Percentiles rank a stretch among this genome's conserved stretches.
Evolutionary conservation across 495 filamentous ascomycete species (phyloP).

Genomic region (Tuber aestivum): DNA sequence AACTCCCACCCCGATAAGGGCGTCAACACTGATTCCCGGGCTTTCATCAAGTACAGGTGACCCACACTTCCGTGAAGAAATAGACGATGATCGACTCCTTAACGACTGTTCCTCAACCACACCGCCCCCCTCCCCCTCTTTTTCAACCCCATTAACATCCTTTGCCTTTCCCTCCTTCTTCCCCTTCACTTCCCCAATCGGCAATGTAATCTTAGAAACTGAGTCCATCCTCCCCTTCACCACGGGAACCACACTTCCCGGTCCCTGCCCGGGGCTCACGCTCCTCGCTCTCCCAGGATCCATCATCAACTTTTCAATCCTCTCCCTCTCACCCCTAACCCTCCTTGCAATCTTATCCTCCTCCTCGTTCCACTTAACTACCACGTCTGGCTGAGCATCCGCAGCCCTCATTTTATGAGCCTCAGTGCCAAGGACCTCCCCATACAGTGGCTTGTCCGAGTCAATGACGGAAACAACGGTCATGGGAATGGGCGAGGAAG

Average conservation of each 20-base stretch:
- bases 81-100: neutral
- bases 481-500: conserved; percentile 25
- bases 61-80: neutral
- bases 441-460: conserved; percentile 47
- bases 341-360: conserved; percentile 36
- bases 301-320: conserved; percentile 33
- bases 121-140: neutral
- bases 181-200: neutral
- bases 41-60: neutral
- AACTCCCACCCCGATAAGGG: neutral
- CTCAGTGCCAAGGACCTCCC: conserved; percentile 78
- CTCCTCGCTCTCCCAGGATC: conserved; percentile 28
- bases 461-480: conserved; percentile 32
- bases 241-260: neutral
- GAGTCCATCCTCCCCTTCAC: conserved; percentile 5
- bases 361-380: conserved; percentile 46
- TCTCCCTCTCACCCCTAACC: conserved; percentile 32
- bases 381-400: conserved; percentile 76
- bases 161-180: neutral
- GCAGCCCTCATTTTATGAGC: conserved; percentile 68
- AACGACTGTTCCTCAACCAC: neutral
- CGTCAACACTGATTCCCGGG: neutral
- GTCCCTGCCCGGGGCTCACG: conserved; percentile 16
- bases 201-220: neutral
- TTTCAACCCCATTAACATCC: neutral